Evolutionary conservation across 805 yeast genomes (phyloP).

Genomic region (Komagataella phaffii): DNA sequence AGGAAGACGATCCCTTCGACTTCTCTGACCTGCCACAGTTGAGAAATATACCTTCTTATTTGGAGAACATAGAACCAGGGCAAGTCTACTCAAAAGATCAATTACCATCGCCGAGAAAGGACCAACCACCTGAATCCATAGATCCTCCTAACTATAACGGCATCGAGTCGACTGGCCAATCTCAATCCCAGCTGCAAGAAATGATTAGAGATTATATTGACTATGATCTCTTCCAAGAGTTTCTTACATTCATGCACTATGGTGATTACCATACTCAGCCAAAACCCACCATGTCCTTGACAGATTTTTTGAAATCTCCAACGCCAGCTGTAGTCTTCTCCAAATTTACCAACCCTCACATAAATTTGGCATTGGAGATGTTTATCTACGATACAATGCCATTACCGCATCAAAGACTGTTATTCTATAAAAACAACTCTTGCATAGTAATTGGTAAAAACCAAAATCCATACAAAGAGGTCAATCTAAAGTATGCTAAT

Average conservation of each 20-base stretch:
- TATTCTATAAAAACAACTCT: conserved; percentile 66
- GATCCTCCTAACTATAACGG: background rate
- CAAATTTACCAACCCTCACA: conserved; percentile 45
- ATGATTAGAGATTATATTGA: background rate
- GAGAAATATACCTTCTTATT: background rate
- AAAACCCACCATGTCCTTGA: background rate
- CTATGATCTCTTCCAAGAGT: background rate
- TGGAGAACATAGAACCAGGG: background rate
- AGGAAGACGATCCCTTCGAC: conserved; percentile 10
- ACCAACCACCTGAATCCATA: too few relatives aligned
- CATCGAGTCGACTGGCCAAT: background rate
- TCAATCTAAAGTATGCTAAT: conserved; percentile 43
- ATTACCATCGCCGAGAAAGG: background rate
- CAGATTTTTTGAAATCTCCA: background rate
- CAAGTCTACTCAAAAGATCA: too few relatives aligned
- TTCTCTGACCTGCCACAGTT: conserved; percentile 10
- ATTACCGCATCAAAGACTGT: conserved; percentile 28
- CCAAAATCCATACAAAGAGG: conserved; percentile 90
- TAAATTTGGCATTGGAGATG: conserved; percentile 75
- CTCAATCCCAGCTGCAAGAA: background rate
- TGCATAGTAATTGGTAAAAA: conserved; percentile 94
- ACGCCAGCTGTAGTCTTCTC: conserved; percentile 48
- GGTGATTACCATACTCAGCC: conserved; percentile 2
- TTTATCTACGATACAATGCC: conserved; percentile 60
- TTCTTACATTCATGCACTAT: conserved; percentile 1